Percentiles rank a stretch among this genome's conserved stretches.
Conservation (phyloP, 306 rosid genomes). For the Fragaria vesca region DNA sequence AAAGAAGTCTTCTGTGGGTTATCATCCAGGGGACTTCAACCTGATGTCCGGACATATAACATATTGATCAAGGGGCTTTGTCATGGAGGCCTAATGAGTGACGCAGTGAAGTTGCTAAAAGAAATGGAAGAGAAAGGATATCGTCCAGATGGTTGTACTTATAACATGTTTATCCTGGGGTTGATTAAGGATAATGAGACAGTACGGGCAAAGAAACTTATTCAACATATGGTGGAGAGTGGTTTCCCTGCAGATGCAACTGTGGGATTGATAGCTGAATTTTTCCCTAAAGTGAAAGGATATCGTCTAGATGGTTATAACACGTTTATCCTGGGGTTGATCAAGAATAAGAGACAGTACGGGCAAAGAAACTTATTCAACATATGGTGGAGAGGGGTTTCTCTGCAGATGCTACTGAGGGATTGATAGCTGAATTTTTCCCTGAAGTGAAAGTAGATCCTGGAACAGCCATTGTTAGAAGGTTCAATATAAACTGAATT, state of each 20-base stretch:
- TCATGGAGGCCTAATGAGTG: neutral
- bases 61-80: neutral
- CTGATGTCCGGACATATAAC: too few species aligned
- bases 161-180: neutral
- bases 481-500: neutral
- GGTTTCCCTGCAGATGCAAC: neutral
- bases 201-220: neutral
- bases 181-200: neutral
- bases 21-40: neutral
- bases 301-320: too few species aligned
- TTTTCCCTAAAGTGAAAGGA: too few species aligned
- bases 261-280: neutral
- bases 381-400: neutral
- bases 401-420: neutral
- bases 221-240: neutral
- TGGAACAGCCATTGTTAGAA: too few species aligned
- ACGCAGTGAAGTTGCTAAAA: neutral
- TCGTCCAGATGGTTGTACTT: neutral
- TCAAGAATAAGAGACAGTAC: too few species aligned
- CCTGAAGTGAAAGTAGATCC: neutral
- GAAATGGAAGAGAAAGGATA: neutral
- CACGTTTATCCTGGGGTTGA: too few species aligned
- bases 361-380: too few species aligned
- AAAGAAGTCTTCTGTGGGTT: neutral
- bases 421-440: neutral